These are phyloP conservation scores for Xylaria scruposa DNA, from an alignment of 495 filamentous ascomycete genomes.

Conservation along the genomic window DNA sequence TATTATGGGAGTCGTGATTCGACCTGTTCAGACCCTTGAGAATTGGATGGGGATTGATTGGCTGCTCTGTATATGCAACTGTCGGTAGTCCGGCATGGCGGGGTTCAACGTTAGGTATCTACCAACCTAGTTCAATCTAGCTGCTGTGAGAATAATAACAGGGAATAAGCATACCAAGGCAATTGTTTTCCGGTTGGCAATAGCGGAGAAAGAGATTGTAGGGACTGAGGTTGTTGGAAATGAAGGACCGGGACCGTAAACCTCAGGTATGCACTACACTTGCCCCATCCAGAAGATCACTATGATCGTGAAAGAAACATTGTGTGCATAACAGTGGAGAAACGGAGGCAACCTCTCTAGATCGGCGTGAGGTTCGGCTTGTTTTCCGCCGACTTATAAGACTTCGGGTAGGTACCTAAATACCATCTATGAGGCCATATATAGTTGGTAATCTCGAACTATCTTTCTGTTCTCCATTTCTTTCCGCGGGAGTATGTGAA, in stretches of 20 bases:
- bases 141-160: background rate
- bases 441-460: background rate
- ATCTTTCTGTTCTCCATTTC: background rate
- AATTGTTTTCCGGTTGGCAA: conserved; percentile 19
- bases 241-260: too few relatives aligned
- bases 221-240: too few relatives aligned
- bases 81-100: background rate
- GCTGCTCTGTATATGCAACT: background rate
- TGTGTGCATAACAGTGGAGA: background rate
- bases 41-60: background rate
- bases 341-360: background rate
- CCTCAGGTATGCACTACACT: too few relatives aligned
- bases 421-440: background rate
- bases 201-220: too few relatives aligned
- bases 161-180: background rate
- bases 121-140: conserved; percentile 2
- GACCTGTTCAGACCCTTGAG: background rate
- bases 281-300: too few relatives aligned
- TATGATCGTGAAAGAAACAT: background rate
- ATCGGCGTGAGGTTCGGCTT: conserved; percentile 4
- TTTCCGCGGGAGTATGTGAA: background rate
- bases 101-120: background rate
- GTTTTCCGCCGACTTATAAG: conserved; percentile 23
- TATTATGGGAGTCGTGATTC: background rate
- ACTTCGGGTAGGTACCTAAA: background rate